A percentile compares a stretch with the other conserved stretches of the same genome.
Conservation (phyloP, 192 early-diverging fungal genomes). For the Thoreauomyces humboldtii region DNA sequence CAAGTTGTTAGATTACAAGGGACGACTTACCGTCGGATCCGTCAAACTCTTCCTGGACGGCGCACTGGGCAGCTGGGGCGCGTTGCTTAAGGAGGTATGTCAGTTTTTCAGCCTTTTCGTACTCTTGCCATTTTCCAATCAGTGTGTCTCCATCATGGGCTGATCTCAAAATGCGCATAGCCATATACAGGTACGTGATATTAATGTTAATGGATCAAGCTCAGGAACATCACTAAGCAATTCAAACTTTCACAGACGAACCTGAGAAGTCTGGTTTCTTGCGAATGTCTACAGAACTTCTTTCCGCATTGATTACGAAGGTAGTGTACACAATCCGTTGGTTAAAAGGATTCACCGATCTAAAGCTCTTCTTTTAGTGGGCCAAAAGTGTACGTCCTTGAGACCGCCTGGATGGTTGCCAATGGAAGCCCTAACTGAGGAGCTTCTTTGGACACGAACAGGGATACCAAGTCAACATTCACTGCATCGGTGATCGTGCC, state of each 20-base stretch:
- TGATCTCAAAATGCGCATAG: too few relatives aligned
- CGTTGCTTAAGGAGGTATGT: slow-evolving; percentile 36
- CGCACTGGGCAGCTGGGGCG: slow-evolving; percentile 59
- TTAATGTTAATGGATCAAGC: too few relatives aligned
- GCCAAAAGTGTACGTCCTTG: slow-evolving; percentile 13
- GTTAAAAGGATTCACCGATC: neutral
- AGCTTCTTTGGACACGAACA: slow-evolving; percentile 19
- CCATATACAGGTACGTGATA: too few relatives aligned
- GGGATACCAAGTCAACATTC: slow-evolving; percentile 55
- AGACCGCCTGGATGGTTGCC: too few relatives aligned
- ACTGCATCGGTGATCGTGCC: slow-evolving; percentile 58
- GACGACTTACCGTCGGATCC: slow-evolving; percentile 32
- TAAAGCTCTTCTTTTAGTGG: slow-evolving; percentile 1
- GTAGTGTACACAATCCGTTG: neutral
- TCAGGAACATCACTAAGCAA: too few relatives aligned
- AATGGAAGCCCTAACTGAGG: too few relatives aligned
- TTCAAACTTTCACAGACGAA: slow-evolving; percentile 39
- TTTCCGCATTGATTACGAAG: slow-evolving; percentile 4
- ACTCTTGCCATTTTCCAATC: too few relatives aligned
- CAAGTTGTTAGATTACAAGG: slow-evolving; percentile 10
- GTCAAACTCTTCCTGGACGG: slow-evolving; percentile 63
- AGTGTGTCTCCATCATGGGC: too few relatives aligned
- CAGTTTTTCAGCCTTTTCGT: too few relatives aligned
- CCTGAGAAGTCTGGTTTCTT: slow-evolving; percentile 42
- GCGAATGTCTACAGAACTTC: slow-evolving; percentile 13